Evolutionary conservation across 139 green algal genomes (phyloP), one percentile per base, ranked within the genome.

Genomic region (Penium margaritaceum): DNA sequence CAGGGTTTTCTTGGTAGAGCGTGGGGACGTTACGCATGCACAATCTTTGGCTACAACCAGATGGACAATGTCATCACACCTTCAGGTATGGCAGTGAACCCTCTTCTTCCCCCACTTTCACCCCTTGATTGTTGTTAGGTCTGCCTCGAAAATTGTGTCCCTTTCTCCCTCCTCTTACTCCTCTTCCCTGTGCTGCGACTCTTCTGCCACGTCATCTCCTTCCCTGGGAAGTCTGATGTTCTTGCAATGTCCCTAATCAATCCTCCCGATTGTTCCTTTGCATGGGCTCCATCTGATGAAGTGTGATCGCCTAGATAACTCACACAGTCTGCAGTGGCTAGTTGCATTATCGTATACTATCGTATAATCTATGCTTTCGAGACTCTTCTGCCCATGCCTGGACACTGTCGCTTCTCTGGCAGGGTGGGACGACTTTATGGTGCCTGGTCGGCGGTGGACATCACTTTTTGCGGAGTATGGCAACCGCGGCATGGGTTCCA

Each of bases 381-480:
- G n/a, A n/a, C n/a, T n/a, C n/a, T n/a, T n/a, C n/a, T n/a, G n/a
- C n/a, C 17, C n/a, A 17, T 63, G 21, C 66, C 3, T 74, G 39
- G 66, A 74, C 38, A 67, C 67, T 15, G 66, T 74, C 21, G 34
- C 67, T 14, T 3, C n/a, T 30, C 5, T 39, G 19, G 32, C 24
- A 54, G 62, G 62, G 33, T 69, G 62, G 62, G 24, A 44, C 36
- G 34, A 69, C 33, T 69, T 69, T 9, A 30, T n/a, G 17, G 37
- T 69, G 4, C 62, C 35, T 2, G 27, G 33, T 35, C 29, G 62
- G 30, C 29, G 37, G 35, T 27, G 29, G 24, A 74, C 66, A 15
- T 47, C 66, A n/a, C 67, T 74, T 21, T 74, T 67, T 38, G 17
- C 66, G 12, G 66, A 74, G 66, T 66, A 74, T 21, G 41, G 67